phyloP scores from a whole-genome alignment of 345 rosid genomes.

The Rhizophora apiculata region DNA sequence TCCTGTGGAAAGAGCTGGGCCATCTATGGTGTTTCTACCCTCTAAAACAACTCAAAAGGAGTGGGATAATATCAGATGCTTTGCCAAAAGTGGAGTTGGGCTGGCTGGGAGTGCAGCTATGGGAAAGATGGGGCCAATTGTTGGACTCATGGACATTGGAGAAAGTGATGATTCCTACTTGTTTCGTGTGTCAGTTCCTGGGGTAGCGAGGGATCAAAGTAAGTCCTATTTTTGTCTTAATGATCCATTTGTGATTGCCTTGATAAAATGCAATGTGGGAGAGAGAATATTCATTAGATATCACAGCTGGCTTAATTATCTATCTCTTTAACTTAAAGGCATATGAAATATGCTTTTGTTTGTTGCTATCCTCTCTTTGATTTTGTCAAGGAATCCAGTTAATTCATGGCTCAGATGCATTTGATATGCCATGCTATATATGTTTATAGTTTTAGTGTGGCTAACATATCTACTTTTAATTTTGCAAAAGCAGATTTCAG shows the following conservation, averaged over 20 bases:
- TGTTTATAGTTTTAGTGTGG: no score
- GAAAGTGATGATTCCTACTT: constrained; percentile 59
- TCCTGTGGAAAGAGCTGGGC: constrained; percentile 32
- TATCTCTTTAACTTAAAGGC: not conserved
- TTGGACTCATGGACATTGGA: constrained; percentile 58
- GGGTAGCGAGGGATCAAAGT: constrained; percentile 68
- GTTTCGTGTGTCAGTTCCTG: constrained; percentile 67
- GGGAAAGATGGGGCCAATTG: constrained; percentile 52
- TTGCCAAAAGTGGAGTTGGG: constrained; percentile 47
- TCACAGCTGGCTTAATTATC: not conserved
- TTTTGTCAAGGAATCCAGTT: no score
- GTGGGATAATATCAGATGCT: constrained; percentile 30
- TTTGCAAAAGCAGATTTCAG: constrained; percentile 54
- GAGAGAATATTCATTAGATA: not conserved
- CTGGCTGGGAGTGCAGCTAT: constrained; percentile 66
- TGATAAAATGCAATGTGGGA: not conserved
- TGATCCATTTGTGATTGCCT: not conserved
- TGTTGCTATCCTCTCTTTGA: no score
- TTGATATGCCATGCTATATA: no score
- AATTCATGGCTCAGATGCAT: no score
- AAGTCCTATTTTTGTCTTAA: constrained; percentile 23
- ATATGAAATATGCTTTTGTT: not conserved
- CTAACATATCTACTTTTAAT: constrained; percentile 4
- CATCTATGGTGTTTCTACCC: constrained; percentile 52
- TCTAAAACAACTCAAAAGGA: constrained; percentile 42